phyloP scores from a whole-genome alignment of 2,329 filamentous ascomycete genomes.

The Arthrobotrys pseudoclavata region DNA sequence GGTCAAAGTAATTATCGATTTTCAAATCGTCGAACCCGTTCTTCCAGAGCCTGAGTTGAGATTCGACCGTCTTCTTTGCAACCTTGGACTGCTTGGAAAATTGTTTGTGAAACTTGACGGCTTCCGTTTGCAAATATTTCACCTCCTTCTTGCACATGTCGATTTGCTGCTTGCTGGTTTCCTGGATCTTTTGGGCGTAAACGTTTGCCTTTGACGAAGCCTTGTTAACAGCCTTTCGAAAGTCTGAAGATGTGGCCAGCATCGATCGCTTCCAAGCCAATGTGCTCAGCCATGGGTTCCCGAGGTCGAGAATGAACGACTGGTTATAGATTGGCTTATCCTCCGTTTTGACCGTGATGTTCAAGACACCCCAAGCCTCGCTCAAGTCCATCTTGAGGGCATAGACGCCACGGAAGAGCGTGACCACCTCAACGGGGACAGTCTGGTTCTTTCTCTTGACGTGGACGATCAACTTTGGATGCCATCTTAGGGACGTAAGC shows the following conservation, averaged over 20 bases:
- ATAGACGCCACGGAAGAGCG: conserved; percentile 71
- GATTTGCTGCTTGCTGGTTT: conserved; percentile 60
- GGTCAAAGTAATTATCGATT: conserved; percentile 46
- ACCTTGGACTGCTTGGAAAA: conserved; percentile 53
- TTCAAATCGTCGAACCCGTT: conserved; percentile 54
- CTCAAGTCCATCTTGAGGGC: conserved; percentile 67
- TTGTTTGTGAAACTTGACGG: conserved; percentile 45
- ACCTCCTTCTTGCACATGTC: conserved; percentile 44
- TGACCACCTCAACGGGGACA: conserved; percentile 68
- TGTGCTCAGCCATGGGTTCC: conserved; percentile 69
- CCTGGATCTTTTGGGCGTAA: conserved; percentile 62
- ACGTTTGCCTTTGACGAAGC: conserved; percentile 61
- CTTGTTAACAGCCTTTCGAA: conserved; percentile 61
- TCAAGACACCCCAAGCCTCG: conserved; percentile 73
- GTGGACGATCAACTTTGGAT: conserved; percentile 69
- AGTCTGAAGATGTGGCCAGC: conserved; percentile 61
- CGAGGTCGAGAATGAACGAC: conserved; percentile 74
- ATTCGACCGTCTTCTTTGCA: conserved; percentile 53
- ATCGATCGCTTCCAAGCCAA: conserved; percentile 67
- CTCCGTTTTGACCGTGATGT: conserved; percentile 73
- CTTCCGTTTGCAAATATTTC: conserved; percentile 47
- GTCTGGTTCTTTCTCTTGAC: conserved; percentile 67
- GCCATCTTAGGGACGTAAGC: conserved; percentile 67
- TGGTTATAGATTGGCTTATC: conserved; percentile 75
- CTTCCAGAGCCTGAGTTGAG: conserved; percentile 44